These are phyloP conservation scores for Fusarium sp. DNA, from an alignment of 2,329 filamentous ascomycete genomes.

Conservation along the genomic window DNA sequence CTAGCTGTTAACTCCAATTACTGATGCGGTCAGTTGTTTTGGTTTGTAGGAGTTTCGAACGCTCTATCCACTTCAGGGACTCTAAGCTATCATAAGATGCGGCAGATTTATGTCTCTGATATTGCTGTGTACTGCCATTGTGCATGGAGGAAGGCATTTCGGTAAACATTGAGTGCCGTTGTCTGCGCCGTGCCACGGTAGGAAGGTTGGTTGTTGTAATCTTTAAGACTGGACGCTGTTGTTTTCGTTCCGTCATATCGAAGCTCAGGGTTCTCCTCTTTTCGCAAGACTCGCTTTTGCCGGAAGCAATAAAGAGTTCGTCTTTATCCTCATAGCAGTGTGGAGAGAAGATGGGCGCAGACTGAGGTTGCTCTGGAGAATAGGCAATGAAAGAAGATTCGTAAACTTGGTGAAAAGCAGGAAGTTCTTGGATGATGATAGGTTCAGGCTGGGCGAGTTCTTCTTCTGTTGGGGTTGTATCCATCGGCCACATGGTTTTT, in stretches of 20 bases:
- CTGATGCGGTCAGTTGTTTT: background rate
- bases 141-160: background rate
- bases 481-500: background rate
- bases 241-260: too few species aligned
- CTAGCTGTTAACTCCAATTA: too few species aligned
- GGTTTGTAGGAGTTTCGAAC: slow-evolving; percentile 11
- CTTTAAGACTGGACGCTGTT: slow-evolving; percentile 3
- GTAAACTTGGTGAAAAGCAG: slow-evolving; percentile 13
- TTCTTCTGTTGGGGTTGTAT: background rate
- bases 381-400: slow-evolving; percentile 16
- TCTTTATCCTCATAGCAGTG: slow-evolving; percentile 11
- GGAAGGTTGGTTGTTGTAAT: slow-evolving; percentile 18
- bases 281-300: background rate
- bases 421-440: background rate
- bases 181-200: background rate
- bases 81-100: too few species aligned
- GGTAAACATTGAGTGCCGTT: slow-evolving; percentile 6
- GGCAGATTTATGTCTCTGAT: background rate
- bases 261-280: background rate
- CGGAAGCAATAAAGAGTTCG: slow-evolving; percentile 8
- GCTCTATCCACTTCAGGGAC: slow-evolving; percentile 11
- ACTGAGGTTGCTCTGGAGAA: slow-evolving; percentile 13
- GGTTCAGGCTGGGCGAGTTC: background rate
- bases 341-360: slow-evolving; percentile 3
- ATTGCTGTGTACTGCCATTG: rapidly evolving